Conservation (phyloP, 768 basidiomycete species). For the Russula dissimulans region DNA sequence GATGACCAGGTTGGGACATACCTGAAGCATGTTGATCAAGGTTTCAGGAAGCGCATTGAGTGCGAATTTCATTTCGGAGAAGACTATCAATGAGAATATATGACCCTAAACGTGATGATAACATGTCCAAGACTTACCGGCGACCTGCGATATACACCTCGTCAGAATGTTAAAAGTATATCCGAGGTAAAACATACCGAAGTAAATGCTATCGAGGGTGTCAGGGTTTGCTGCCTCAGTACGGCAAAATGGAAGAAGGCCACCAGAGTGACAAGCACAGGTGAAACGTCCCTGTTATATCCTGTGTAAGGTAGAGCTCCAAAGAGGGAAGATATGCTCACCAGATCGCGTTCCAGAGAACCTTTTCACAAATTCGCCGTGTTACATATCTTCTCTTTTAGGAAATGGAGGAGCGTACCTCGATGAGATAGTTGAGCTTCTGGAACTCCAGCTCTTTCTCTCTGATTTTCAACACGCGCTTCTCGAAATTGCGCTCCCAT, state of each 20-base stretch:
- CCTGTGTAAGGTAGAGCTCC: background rate
- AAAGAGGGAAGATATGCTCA: slow-evolving; percentile 20
- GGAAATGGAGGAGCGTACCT: slow-evolving; percentile 33
- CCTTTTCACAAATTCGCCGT: slow-evolving; percentile 20
- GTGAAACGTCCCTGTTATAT: slow-evolving; percentile 32
- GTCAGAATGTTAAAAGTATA: background rate
- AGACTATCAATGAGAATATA: slow-evolving; percentile 38
- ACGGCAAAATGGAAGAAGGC: slow-evolving; percentile 60
- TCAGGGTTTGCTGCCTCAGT: slow-evolving; percentile 54
- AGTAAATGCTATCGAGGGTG: slow-evolving; percentile 80
- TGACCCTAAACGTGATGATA: background rate
- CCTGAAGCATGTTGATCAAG: slow-evolving; percentile 83
- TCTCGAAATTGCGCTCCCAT: slow-evolving; percentile 86
- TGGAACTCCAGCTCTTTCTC: slow-evolving; percentile 79
- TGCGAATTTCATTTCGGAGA: slow-evolving; percentile 81
- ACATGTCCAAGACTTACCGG: slow-evolving; percentile 26
- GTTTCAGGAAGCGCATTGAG: slow-evolving; percentile 85
- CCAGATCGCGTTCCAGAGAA: slow-evolving; percentile 48
- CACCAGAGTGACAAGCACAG: slow-evolving; percentile 42
- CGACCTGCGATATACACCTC: slow-evolving; percentile 27
- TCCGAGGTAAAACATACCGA: slow-evolving; percentile 25
- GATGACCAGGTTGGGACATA: slow-evolving; percentile 20
- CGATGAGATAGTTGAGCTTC: slow-evolving; percentile 78
- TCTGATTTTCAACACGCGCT: slow-evolving; percentile 59
- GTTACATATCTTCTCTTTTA: background rate